These are phyloP conservation scores for Massariosphaeria phaeospora DNA, from an alignment of 495 filamentous ascomycete genomes.

Conservation along the genomic window DNA sequence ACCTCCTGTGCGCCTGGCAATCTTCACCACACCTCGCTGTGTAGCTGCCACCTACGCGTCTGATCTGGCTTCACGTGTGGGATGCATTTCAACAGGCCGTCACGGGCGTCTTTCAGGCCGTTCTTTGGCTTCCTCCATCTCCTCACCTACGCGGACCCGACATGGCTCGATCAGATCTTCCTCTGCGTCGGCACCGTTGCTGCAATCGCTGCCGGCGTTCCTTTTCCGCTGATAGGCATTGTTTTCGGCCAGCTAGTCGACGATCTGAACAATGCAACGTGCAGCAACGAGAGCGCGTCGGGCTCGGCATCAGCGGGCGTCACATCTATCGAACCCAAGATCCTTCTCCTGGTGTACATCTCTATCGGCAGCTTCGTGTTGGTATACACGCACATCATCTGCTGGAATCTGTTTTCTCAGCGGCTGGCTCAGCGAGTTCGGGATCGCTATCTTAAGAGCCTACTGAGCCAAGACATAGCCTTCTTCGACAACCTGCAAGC, in stretches of 20 bases:
- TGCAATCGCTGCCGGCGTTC: conserved; percentile 59
- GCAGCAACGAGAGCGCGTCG: conserved; percentile 35
- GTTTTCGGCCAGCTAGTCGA: conserved; percentile 65
- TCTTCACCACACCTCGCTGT: no score
- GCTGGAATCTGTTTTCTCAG: conserved; percentile 58
- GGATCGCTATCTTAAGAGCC: conserved; percentile 73
- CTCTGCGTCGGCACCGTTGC: conserved; percentile 50
- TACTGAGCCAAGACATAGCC: conserved; percentile 82
- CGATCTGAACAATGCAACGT: conserved; percentile 58
- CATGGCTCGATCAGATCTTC: conserved; percentile 45
- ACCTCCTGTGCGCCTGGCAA: neutral
- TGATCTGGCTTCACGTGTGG: neutral
- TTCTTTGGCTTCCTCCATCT: conserved; percentile 42
- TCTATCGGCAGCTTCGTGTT: conserved; percentile 57
- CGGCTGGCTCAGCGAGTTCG: conserved; percentile 61
- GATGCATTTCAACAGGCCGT: conserved; percentile 10
- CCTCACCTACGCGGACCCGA: conserved; percentile 43
- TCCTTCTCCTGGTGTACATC: conserved; percentile 59
- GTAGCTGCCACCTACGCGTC: neutral
- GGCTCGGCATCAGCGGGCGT: conserved; percentile 38
- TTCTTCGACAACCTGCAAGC: conserved; percentile 89
- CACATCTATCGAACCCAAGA: conserved; percentile 50
- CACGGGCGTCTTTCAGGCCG: conserved; percentile 30
- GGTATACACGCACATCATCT: conserved; percentile 53
- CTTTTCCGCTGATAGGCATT: conserved; percentile 63